A percentile compares a stretch with the other conserved stretches of the same genome.
These are phyloP conservation scores for Colletotrichum musae DNA, from an alignment of 2,329 filamentous ascomycete species.

Conservation along the genomic window DNA sequence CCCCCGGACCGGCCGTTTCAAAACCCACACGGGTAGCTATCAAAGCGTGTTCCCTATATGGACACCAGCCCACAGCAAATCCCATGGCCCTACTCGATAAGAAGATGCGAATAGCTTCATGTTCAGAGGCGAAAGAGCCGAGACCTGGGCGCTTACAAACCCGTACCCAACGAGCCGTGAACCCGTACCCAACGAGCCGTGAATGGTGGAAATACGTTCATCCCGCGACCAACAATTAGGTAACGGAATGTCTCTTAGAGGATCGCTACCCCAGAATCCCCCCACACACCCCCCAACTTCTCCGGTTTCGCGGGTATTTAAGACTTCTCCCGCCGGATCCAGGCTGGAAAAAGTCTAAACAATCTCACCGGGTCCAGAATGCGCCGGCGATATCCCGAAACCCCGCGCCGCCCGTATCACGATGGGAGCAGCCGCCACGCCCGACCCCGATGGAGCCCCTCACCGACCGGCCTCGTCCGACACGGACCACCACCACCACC, in stretches of 20 bases:
- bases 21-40: too few species aligned
- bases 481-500: constrained; percentile 25
- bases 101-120: neutral
- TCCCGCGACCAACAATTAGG: constrained; percentile 30
- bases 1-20: too few species aligned
- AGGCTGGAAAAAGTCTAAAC: neutral
- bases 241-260: constrained; percentile 20
- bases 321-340: neutral
- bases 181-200: neutral
- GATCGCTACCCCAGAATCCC: constrained; percentile 16
- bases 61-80: neutral
- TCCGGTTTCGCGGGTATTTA: constrained; percentile 22
- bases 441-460: neutral
- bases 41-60: neutral
- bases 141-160: neutral
- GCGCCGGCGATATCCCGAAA: neutral
- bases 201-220: constrained; percentile 39
- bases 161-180: neutral
- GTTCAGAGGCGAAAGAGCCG: neutral
- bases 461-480: neutral
- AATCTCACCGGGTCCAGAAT: neutral
- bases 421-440: constrained; percentile 17
- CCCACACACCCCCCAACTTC: constrained; percentile 9
- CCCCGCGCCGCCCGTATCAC: neutral
- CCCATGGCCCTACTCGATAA: neutral